Base-by-base conservation (phyloP, 345 rosid species). In the Pistacia atlantica region DNA sequence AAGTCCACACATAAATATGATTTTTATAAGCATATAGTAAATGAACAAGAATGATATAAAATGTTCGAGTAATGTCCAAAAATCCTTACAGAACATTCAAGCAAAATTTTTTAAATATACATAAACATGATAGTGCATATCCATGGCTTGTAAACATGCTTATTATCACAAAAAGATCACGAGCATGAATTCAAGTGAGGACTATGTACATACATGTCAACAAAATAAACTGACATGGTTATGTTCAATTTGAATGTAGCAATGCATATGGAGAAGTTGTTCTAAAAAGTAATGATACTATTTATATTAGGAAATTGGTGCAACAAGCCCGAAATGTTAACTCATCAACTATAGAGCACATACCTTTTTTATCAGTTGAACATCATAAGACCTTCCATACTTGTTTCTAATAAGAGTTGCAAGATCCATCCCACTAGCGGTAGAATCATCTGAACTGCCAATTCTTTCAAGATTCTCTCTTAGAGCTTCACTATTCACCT, bases 371-470 rank as follows among this genome's bases (percentile, higher is more conserved):
- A 95, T 93, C 65, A 93, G 84, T 75, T 89, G 98, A 78, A 95
- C 93, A 78, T 95, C 99, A 72, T 95, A 95, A 77, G 99, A 95
- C 82, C 88, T 89, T 69, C 98, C 97, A 78, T 93, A 93, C 86
- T 93, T 93, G 65, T 93, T 86, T 78, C 99, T 86, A 45, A 95
- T 90, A 66, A 95, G 95, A 33, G 98, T 93, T 38, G 99, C 98
- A 63, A 95, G 98, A 80, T 95, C 99, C 70, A 89, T 83, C 62
- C 98, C 99, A 38, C 81, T 90, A 71, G 93, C 92, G 65, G 89
- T 77, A 22, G 99, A 95, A 84, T 95, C 99, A 85, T 95, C 99
- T 11, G 67, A 22, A 38, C 99, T 97, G 65, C 92, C 93, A 75
- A 92, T 90, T 83, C 93, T 90, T 90, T 95, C 99, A 70, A 95